Conservation (phyloP, 2,329 filamentous ascomycete species). For the Penicillium crustosum region DNA sequence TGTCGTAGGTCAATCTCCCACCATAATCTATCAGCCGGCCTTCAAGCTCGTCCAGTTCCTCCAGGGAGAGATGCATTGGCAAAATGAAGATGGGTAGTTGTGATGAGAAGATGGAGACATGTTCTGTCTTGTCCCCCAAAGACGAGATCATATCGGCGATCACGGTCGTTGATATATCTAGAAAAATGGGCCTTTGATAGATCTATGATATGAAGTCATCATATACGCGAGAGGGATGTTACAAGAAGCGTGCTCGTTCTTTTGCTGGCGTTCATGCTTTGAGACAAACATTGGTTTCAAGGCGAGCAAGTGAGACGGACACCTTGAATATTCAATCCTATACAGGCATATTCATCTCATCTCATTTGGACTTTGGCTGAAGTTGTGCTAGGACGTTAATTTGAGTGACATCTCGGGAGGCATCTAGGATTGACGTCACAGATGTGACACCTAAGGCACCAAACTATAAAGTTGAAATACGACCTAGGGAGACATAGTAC, state of each 20-base stretch:
- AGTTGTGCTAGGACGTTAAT: background rate
- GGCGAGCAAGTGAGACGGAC: background rate
- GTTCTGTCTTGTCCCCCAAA: background rate
- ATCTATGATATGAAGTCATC: background rate
- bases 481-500: background rate
- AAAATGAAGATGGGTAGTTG: slow-evolving; percentile 71
- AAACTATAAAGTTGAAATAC: background rate
- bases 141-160: background rate
- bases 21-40: slow-evolving; percentile 56
- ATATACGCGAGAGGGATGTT: background rate
- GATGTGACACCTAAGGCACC: background rate
- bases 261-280: background rate
- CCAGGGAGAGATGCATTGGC: slow-evolving; percentile 63
- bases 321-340: background rate
- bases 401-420: background rate
- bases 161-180: background rate
- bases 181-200: background rate
- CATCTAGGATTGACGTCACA: background rate
- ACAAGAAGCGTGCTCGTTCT: background rate
- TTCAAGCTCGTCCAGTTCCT: slow-evolving; percentile 65
- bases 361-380: background rate
- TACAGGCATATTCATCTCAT: background rate
- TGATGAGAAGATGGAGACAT: slow-evolving; percentile 33
- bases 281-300: background rate
- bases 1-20: slow-evolving; percentile 67